Percentiles rank a stretch among this genome's conserved stretches.
phyloP scores from a whole-genome alignment of 2,329 filamentous ascomycete genomes.

The Septoria petroselini region DNA sequence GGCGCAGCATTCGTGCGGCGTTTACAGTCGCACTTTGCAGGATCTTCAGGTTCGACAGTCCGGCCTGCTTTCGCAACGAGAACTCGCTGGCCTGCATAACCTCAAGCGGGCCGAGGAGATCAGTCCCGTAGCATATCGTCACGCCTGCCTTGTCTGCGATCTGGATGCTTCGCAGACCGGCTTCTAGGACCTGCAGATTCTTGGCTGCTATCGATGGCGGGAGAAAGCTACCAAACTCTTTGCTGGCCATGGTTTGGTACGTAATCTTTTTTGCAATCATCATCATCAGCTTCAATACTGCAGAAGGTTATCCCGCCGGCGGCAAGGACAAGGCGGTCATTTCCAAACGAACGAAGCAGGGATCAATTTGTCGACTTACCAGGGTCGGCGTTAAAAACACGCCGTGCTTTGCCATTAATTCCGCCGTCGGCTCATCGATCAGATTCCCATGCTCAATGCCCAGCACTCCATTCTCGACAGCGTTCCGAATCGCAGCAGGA shows the following conservation, averaged over 20 bases:
- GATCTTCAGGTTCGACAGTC: slow-evolving; percentile 45
- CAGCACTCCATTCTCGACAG: slow-evolving; percentile 53
- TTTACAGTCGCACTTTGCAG: slow-evolving; percentile 54
- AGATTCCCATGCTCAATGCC: slow-evolving; percentile 61
- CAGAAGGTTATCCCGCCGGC: not conserved
- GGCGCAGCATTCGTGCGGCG: slow-evolving; percentile 50
- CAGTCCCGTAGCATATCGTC: slow-evolving; percentile 56
- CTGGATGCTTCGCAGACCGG: slow-evolving; percentile 48
- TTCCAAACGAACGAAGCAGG: not conserved
- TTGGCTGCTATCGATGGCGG: slow-evolving; percentile 48
- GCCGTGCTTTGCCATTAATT: slow-evolving; percentile 50
- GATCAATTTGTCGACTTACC: slow-evolving; percentile 29
- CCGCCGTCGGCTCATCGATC: slow-evolving; percentile 56
- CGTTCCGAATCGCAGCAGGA: slow-evolving; percentile 53
- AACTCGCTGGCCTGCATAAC: slow-evolving; percentile 53
- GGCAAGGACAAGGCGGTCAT: too few relatives aligned
- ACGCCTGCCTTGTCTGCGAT: slow-evolving; percentile 54
- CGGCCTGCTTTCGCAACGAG: slow-evolving; percentile 44
- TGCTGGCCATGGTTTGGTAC: slow-evolving; percentile 50
- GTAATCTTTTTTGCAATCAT: too few relatives aligned
- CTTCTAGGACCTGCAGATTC: slow-evolving; percentile 50
- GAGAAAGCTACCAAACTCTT: slow-evolving; percentile 46
- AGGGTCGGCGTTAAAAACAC: slow-evolving; percentile 56
- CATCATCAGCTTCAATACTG: not conserved
- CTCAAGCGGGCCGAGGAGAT: slow-evolving; percentile 52